Percentiles rank a stretch among this genome's conserved stretches.
Evolutionary conservation across 371 early-diverging fungal genomes (phyloP).

Genomic region (Homolaphlyctis polyrhiza): DNA sequence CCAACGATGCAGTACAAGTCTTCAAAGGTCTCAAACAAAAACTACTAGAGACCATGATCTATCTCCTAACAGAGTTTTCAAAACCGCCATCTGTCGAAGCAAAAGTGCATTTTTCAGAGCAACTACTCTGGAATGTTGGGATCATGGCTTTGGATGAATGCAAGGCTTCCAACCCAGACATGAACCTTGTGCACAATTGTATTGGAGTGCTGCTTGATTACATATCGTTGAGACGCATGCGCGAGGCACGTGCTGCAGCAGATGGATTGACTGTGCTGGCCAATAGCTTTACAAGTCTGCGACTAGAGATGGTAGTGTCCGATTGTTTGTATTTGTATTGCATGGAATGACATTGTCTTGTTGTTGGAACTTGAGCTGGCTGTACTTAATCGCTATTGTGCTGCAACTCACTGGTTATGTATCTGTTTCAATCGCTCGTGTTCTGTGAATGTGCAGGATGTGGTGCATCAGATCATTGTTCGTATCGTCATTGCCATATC

Average conservation of each 20-base stretch:
- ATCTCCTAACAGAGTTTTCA: not conserved
- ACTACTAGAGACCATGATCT: not conserved
- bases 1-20: too few species aligned
- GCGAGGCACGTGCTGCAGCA: conserved; percentile 58
- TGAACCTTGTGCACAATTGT: conserved; percentile 43
- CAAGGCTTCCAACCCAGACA: conserved; percentile 21
- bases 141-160: conserved; percentile 51
- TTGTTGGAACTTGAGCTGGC: too few species aligned
- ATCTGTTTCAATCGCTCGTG: too few species aligned
- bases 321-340: too few species aligned
- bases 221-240: conserved; percentile 56
- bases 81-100: conserved; percentile 22
- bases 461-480: conserved; percentile 40
- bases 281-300: not conserved
- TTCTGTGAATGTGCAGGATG: not conserved
- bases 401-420: too few species aligned
- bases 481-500: conserved; percentile 63
- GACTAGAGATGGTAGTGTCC: too few species aligned
- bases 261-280: conserved; percentile 67
- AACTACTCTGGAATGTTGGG: conserved; percentile 48
- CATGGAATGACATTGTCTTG: too few species aligned
- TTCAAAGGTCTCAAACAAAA: not conserved
- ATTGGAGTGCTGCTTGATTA: conserved; percentile 59
- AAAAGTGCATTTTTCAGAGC: conserved; percentile 46
- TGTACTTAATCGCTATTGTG: too few species aligned